Evolutionary conservation across 2,329 filamentous ascomycete genomes (phyloP), one percentile per base, ranked within the genome.

Genomic region (Aspergillus alliaceus): DNA sequence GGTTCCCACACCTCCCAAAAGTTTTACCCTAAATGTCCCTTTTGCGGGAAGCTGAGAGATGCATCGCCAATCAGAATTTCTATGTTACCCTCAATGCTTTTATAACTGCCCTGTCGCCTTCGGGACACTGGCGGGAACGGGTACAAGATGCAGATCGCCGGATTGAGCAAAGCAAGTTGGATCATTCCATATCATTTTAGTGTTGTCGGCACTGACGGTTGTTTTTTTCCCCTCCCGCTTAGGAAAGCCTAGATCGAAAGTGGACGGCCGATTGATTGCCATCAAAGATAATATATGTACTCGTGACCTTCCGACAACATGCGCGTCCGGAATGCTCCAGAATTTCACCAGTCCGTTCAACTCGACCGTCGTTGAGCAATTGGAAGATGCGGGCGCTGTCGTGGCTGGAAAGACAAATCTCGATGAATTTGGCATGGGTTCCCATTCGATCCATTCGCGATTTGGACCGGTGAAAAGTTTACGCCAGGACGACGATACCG

Each of bases 391-490:
- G 5, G 89, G 88, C 40, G 86, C 85, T 6, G 72, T 82, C 6
- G 72, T 93, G 2, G 81, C 87, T 1, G 89, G 89, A 6, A 96
- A 96, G 75, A 93, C 91, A 2, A 96, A 96, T 71, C 86, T 98
- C 80, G 95, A 98, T 75, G 95, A 96, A 71, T 96, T 96, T 71
- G 92, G 93, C 27, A 96, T 96, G 93, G 92, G 92, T 2, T 96
- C 91, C 8, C 88, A 96, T 70, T 89, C 87, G 1, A 82, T 81
- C 20, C 78, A 88, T 66, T 92, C 91, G 1, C 76, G 80, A 54
- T 86, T 87, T 65, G 90, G 90, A 1, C 72, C 84, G 1, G 89
- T 93, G 4, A 78, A 72, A 52, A 86, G 83, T 59, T 78, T 76
- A 7, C 73, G 78, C 52, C 77, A 69, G 25, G 60, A 68, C 53